Base-by-base conservation (phyloP, 148 eudicot species). In the Amaranthus cruentus region DNA sequence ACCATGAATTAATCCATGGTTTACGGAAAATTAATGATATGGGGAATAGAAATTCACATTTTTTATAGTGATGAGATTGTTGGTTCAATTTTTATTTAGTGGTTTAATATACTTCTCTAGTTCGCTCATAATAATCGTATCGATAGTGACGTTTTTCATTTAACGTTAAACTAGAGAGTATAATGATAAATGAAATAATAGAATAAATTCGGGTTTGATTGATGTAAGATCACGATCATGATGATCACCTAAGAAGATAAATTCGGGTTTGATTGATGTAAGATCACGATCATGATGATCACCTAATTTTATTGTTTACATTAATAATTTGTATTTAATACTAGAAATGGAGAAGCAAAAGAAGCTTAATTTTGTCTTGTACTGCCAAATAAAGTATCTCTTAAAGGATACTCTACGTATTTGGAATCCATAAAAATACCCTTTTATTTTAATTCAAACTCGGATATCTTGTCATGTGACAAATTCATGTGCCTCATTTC, bases 301-400 rank as follows among this genome's bases (percentile, higher is more conserved):
- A 28, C 38, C 38, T 28, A 28, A 28, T 28, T 28, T 28, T 28
- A 28, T 5, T 46, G 2, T 65, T 65, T 61, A 11, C 12, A 28
- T 28, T 52, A 65, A 48, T 12, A 52, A 28, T 47, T 47, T n/a
- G 21, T 71, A 42, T 65, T 65, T 48, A n/a, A 56, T 65, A 49
- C 72, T 62, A 66, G 62, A 78, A 78, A 71, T 66, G 53, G 80
- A 66, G 66, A 61, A 47, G 38, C 38, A 28, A 28, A 28, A 28
- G 38, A 28, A 28, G 38, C 38, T 28, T 28, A 61, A 61, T 51
- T 47, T 69, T 69, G 78, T 79, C 78, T 43, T 73, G 8, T 79
- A 79, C 49, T 56, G 54, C 14, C 10, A 2, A 74, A 38, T 21
- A 18, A 60, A 47, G 52, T 12, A 66, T 44, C 51, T 21, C 47